Evolutionary conservation across 2,329 filamentous ascomycete genomes (phyloP), one percentile per base, ranked within the genome.

Genomic region (Microcera coccophila): DNA sequence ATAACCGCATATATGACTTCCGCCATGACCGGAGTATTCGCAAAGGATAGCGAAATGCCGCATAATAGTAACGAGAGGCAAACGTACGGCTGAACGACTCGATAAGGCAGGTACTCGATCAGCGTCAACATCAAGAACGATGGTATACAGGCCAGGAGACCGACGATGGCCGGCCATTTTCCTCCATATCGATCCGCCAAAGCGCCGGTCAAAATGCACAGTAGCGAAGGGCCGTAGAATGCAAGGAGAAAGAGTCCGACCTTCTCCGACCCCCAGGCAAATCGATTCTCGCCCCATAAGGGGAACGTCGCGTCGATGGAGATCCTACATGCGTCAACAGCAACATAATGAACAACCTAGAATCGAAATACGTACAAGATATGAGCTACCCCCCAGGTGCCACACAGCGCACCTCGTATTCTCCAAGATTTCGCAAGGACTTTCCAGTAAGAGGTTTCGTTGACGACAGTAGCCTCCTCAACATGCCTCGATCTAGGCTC

Each of bases 1-100:
- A 39, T 10, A 5, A 45, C 24, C 7, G 42, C 41, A 20, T 44
- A 49, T 7, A 47, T 37, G 26, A 49, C 33, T 34, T 52, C 47
- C 12, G 42, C 47, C 44, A 49, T 52, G 39, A 49, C 31, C 8
- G 42, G 44, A 17, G 49, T 45, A 24, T 47, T 43, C 14, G 44
- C 49, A 4, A 49, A 38, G n/a, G 44, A 37, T 21, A 52, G 21
- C 4, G 49, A 43, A 3, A 44, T 41, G 17, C 44, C 47, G 2
- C 44, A 38, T 21, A 41, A 52, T 14, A 32, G 10, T 41, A 52
- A 43, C 9, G 45, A 20, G 21, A 44, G 29, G 43, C 44, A 49
- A 29, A 49, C 20, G 7, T 43, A n/a, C 3, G n/a, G 1, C 12
- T 42, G 39, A 10, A 39, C 20, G n/a, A 42, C 32, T 10, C 29